Conservation (phyloP, 805 yeast genomes). For the Hanseniaspora pseudoguilliermondii region DNA sequence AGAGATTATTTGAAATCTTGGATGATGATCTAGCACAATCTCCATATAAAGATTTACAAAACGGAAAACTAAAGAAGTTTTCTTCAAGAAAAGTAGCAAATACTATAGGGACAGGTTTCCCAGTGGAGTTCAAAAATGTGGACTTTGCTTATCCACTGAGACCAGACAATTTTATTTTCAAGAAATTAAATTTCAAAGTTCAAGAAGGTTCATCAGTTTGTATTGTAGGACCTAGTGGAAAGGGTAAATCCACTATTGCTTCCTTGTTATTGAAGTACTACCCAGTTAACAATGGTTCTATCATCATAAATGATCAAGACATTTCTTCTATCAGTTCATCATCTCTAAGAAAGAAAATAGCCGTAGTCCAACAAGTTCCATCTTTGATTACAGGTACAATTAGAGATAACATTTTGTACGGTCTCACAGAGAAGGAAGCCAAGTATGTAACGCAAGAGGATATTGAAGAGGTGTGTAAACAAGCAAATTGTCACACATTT, state of each 20-base stretch:
- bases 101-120: conserved; percentile 17
- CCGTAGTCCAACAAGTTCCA: conserved; percentile 71
- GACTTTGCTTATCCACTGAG: conserved; percentile 81
- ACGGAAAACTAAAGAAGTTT: neutral
- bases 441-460: conserved; percentile 31
- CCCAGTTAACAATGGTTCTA: conserved; percentile 34
- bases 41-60: conserved; percentile 7
- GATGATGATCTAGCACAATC: conserved; percentile 29
- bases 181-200: conserved; percentile 37
- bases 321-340: conserved; percentile 37
- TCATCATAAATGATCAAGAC: conserved; percentile 41
- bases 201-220: conserved; percentile 51
- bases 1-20: conserved; percentile 75
- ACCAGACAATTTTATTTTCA: conserved; percentile 47
- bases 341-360: conserved; percentile 44
- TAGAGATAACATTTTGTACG: conserved; percentile 64
- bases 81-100: conserved; percentile 17
- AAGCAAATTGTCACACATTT: conserved; percentile 48
- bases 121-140: conserved; percentile 52
- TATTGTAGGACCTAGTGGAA: conserved; percentile 77
- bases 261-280: conserved; percentile 48
- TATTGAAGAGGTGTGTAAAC: conserved; percentile 35
- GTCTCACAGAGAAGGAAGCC: conserved; percentile 47
- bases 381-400: conserved; percentile 69
- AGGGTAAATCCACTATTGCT: conserved; percentile 78